These are phyloP conservation scores for Sarocladium oryzae DNA, from an alignment of 2,329 filamentous ascomycete genomes.

Conservation along the genomic window DNA sequence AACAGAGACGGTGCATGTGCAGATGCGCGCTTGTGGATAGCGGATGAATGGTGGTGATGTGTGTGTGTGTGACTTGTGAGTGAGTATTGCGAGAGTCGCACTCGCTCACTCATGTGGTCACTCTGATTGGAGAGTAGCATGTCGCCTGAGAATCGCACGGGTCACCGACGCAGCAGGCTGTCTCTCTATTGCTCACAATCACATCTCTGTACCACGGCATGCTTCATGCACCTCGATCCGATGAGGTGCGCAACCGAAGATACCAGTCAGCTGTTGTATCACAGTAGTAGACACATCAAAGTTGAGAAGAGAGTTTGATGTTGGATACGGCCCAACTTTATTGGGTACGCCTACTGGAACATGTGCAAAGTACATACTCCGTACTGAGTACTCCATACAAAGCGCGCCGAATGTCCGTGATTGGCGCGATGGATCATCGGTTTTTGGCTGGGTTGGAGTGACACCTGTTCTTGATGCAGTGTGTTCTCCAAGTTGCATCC, in stretches of 20 bases:
- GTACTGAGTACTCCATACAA: too few relatives aligned
- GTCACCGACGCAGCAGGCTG: too few relatives aligned
- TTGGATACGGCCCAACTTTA: background rate
- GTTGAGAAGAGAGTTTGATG: background rate
- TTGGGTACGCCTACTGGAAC: too few relatives aligned
- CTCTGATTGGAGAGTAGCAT: too few relatives aligned
- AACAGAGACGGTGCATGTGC: background rate
- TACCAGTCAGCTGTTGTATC: background rate
- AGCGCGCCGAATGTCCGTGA: too few relatives aligned
- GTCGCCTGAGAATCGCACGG: too few relatives aligned
- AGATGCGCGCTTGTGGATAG: too few relatives aligned
- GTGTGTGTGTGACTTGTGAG: background rate
- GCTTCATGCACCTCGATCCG: background rate
- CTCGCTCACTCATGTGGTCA: too few relatives aligned
- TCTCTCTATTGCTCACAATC: background rate
- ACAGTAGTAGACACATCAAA: background rate
- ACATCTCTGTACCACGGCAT: background rate
- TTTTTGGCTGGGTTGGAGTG: too few relatives aligned
- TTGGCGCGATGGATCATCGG: too few relatives aligned
- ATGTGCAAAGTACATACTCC: too few relatives aligned
- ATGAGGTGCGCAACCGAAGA: conserved; percentile 2
- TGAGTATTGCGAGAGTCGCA: too few relatives aligned
- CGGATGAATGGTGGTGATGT: background rate
- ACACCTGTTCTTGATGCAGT: conserved; percentile 4
- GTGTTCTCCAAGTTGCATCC: background rate